Conservation (phyloP, 2,329 filamentous ascomycete genomes). For the Epicoccum nigrum region DNA sequence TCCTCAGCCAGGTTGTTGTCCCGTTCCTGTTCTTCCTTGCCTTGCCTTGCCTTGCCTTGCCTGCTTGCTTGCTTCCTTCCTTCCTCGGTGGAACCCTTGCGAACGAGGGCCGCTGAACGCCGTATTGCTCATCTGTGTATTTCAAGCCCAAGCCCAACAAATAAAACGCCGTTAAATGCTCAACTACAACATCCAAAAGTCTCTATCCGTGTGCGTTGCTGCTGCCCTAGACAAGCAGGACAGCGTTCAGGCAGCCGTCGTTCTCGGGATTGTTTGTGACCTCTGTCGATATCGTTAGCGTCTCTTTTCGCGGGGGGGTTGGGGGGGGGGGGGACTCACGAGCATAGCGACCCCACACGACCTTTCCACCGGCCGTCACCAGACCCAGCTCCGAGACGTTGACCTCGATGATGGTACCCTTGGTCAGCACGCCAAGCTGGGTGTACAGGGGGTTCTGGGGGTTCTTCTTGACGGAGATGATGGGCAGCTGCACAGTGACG, state of each 20-base stretch:
- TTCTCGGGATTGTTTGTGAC: conserved; percentile 49
- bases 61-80: no score
- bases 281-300: conserved; percentile 11
- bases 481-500: conserved; percentile 81
- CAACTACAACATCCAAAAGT: background rate
- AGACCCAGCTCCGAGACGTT: conserved; percentile 92
- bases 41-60: no score
- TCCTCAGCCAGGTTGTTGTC: conserved; percentile 10
- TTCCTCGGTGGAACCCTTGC: background rate
- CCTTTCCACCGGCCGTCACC: conserved; percentile 89
- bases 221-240: conserved; percentile 40
- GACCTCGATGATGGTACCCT: conserved; percentile 73
- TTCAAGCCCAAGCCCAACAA: background rate
- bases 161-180: conserved; percentile 18
- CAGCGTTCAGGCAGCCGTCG: conserved; percentile 48
- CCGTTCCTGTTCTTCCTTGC: background rate
- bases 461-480: conserved; percentile 76
- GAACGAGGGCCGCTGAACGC: conserved; percentile 1
- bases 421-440: conserved; percentile 78
- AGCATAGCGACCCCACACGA: conserved; percentile 46
- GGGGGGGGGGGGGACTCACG: conserved; percentile 18
- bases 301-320: background rate
- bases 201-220: background rate
- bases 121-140: no score
- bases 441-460: conserved; percentile 89